Conservation (phyloP, 2,329 filamentous ascomycete species). For the Zasmidium cellare region DNA sequence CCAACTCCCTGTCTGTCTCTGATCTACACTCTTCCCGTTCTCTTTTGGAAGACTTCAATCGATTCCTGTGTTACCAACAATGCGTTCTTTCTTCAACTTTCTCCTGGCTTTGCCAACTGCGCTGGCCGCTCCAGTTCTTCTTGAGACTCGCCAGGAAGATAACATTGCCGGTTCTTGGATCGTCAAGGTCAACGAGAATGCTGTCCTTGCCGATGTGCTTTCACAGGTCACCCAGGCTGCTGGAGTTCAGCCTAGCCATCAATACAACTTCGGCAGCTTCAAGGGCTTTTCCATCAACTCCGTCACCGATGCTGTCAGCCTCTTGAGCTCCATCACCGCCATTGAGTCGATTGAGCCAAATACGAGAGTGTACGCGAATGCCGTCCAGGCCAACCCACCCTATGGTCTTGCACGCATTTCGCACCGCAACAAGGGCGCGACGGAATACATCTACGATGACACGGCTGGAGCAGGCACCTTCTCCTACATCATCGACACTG, state of each 20-base stretch:
- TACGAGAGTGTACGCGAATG: conserved; percentile 36
- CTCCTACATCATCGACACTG: conserved; percentile 28
- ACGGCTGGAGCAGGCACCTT: conserved; percentile 34
- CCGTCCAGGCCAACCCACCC: conserved; percentile 40
- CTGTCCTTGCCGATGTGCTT: conserved; percentile 17
- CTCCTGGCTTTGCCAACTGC: conserved; percentile 22
- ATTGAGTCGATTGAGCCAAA: conserved; percentile 44
- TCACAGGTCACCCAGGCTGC: conserved; percentile 16
- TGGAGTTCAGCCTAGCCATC: conserved; percentile 28
- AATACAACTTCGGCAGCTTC: conserved; percentile 40
- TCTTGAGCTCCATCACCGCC: conserved; percentile 26
- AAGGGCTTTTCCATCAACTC: conserved; percentile 42
- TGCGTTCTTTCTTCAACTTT: conserved; percentile 23
- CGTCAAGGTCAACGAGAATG: conserved; percentile 19
- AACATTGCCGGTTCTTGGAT: conserved; percentile 25
- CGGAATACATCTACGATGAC: conserved; percentile 41
- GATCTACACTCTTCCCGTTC: not conserved
- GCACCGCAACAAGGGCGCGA: conserved; percentile 32
- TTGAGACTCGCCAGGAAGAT: conserved; percentile 18
- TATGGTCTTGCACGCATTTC: conserved; percentile 46
- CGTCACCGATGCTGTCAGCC: conserved; percentile 30
- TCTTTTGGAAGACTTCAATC: not conserved
- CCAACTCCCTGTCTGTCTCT: not conserved
- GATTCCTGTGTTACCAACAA: conserved; percentile 4
- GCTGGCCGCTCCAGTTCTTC: conserved; percentile 23